Evolutionary conservation across 2,329 filamentous ascomycete species (phyloP).

Genomic region (Fusarium solani-melongenae): DNA sequence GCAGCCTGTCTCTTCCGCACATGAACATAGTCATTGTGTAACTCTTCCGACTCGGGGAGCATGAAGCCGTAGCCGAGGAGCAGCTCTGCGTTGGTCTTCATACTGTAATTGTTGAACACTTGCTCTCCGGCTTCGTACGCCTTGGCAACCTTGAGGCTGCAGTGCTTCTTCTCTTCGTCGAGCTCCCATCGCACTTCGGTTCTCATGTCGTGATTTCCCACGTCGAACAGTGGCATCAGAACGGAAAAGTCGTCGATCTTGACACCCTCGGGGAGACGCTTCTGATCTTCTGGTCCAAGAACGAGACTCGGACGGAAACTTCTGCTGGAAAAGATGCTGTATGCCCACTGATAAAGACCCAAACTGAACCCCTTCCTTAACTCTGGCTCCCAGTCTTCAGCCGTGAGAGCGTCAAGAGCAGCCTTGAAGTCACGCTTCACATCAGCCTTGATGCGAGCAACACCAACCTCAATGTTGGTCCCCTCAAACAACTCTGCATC

Average conservation of each 20-base stretch:
- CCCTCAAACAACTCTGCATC: slow-evolving; percentile 68
- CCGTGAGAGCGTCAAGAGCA: slow-evolving; percentile 52
- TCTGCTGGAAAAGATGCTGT: slow-evolving; percentile 72
- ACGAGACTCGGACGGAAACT: slow-evolving; percentile 73
- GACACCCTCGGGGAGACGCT: slow-evolving; percentile 45
- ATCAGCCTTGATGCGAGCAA: slow-evolving; percentile 59
- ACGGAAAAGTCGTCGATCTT: slow-evolving; percentile 71
- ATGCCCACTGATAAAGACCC: slow-evolving; percentile 72
- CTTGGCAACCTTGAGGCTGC: slow-evolving; percentile 56
- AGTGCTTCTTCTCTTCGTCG: slow-evolving; percentile 51
- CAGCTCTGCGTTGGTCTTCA: slow-evolving; percentile 78
- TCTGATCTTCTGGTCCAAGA: slow-evolving; percentile 50
- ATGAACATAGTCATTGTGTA: slow-evolving; percentile 72
- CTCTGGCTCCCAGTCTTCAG: slow-evolving; percentile 38
- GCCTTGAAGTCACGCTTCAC: slow-evolving; percentile 59
- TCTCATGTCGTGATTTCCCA: slow-evolving; percentile 76
- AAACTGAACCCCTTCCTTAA: slow-evolving; percentile 53
- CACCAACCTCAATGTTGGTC: slow-evolving; percentile 63
- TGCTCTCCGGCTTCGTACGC: slow-evolving; percentile 63
- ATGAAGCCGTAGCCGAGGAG: slow-evolving; percentile 73
- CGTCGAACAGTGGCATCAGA: slow-evolving; percentile 76
- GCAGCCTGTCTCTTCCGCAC: slow-evolving; percentile 57
- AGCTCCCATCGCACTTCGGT: slow-evolving; percentile 70
- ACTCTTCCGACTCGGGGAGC: slow-evolving; percentile 56
- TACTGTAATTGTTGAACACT: slow-evolving; percentile 78